These are phyloP conservation scores for Malassezia restricta DNA, from an alignment of 1,284 basidiomycete genomes.

Conservation along the genomic window DNA sequence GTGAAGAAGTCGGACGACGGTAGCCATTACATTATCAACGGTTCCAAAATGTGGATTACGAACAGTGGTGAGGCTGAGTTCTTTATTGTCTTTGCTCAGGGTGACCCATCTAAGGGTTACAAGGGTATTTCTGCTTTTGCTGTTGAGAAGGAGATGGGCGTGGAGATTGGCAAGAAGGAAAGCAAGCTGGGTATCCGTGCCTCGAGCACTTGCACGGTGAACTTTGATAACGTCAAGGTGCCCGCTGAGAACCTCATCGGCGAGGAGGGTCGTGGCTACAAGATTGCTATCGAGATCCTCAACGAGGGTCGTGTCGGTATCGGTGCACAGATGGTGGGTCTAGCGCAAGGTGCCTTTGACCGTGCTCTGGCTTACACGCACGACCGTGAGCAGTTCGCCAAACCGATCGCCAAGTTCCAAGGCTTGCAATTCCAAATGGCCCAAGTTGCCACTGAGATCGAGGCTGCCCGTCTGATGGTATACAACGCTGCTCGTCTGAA, in stretches of 20 bases:
- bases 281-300: constrained; percentile 85
- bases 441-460: constrained; percentile 68
- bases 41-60: constrained; percentile 99
- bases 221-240: constrained; percentile 86
- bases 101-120: constrained; percentile 88
- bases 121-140: constrained; percentile 98
- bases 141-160: constrained; percentile 88
- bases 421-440: constrained; percentile 94
- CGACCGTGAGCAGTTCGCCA: constrained; percentile 84
- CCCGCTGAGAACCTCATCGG: constrained; percentile 89
- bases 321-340: constrained; percentile 68
- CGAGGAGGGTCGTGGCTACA: constrained; percentile 86
- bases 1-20: constrained; percentile 66
- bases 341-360: constrained; percentile 92
- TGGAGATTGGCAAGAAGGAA: constrained; percentile 97
- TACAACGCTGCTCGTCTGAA: constrained; percentile 91
- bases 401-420: constrained; percentile 72
- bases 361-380: constrained; percentile 85
- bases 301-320: constrained; percentile 97
- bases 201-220: constrained; percentile 89
- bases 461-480: constrained; percentile 78
- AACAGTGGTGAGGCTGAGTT: constrained; percentile 93
- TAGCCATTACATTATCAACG: constrained; percentile 65
- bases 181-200: constrained; percentile 94
- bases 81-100: constrained; percentile 76